Base-by-base conservation (phyloP, 2,329 filamentous ascomycete genomes). In the Diplocarpon mali region DNA sequence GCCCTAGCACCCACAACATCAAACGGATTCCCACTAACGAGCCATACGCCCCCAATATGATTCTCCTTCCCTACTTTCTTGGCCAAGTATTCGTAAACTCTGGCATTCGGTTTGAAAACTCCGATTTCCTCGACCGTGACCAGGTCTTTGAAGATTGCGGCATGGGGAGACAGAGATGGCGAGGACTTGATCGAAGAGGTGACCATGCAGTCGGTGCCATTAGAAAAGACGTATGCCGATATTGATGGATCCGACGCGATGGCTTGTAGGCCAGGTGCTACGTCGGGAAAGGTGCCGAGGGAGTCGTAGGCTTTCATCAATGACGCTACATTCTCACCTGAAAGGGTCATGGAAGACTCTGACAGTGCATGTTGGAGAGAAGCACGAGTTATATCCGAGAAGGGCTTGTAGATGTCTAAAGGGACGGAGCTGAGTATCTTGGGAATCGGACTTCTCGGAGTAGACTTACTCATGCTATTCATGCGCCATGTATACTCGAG, bases 401-500 rank as follows among this genome's bases (percentile, higher is more conserved):
- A 88, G 38, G 74, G 59, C 45, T 73, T 68, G 56, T 81, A 85
- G 42, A 68, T 57, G 35, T 72, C 80, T 85, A 53, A 29, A 17
- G 42, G 20, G 34, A 43, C 9, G n/a, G 11, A 34, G 20, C 4
- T 32, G 8, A 14, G 32, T 34, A 29, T 14, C n/a, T 7, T 41
- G 34, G 42, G 40, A 20, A 9, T 28, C 14, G 34, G 28, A 24
- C 4, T n/a, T n/a, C 8, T 31, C 13, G 10, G 38, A 41, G 35
- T 29, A 12, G 36, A 62, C 66, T 49, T 65, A 83, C 83, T 72
- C 83, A 88, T 88, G 68, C 76, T 80, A 57, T 80, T 87, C 52
- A 82, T 64, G 41, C 83, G 69, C 80, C 80, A 88, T 32, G 83
- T 85, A 55, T 87, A 89, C 62, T 48, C 83, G 8, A 88, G 67